These are phyloP conservation scores for Candida wancherniae DNA, from an alignment of 805 yeast genomes.

Conservation along the genomic window DNA sequence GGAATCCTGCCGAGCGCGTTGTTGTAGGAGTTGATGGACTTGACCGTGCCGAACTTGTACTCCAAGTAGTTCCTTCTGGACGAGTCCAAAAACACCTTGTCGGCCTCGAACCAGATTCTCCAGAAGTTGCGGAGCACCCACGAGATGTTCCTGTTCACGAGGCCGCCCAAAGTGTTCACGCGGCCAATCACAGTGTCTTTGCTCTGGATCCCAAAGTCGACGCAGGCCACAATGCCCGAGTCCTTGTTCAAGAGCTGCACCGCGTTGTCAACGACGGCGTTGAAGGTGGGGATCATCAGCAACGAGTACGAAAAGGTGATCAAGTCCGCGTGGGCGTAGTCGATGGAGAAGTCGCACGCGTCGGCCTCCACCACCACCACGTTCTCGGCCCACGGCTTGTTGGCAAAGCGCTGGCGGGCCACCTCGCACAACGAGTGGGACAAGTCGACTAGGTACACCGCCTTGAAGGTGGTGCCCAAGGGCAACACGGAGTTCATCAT, in stretches of 20 bases:
- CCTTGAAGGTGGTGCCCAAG: conserved; percentile 47
- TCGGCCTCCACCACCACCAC: conserved; percentile 70
- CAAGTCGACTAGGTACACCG: conserved; percentile 67
- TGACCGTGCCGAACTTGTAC: conserved; percentile 76
- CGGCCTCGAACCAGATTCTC: conserved; percentile 86
- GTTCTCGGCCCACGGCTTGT: conserved; percentile 39
- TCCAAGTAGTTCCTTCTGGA: conserved; percentile 80
- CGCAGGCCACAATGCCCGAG: conserved; percentile 61
- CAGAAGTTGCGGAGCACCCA: conserved; percentile 79
- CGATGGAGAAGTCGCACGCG: conserved; percentile 63
- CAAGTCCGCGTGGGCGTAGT: conserved; percentile 52
- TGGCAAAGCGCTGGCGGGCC: conserved; percentile 54
- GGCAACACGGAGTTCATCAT: conserved; percentile 58
- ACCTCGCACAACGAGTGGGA: conserved; percentile 74
- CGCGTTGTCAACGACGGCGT: conserved; percentile 72
- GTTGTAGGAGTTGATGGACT: conserved; percentile 66
- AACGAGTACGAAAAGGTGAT: conserved; percentile 76
- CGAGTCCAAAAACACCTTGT: conserved; percentile 72
- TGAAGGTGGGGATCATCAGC: conserved; percentile 81
- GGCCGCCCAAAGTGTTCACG: conserved; percentile 71
- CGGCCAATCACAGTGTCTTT: conserved; percentile 60
- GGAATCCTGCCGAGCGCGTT: conserved; percentile 67
- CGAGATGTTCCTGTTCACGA: conserved; percentile 63
- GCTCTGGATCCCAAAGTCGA: conserved; percentile 78
- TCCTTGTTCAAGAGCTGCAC: conserved; percentile 45